Base-by-base conservation (phyloP, 305 asterid species). In the Rubia balearica region DNA sequence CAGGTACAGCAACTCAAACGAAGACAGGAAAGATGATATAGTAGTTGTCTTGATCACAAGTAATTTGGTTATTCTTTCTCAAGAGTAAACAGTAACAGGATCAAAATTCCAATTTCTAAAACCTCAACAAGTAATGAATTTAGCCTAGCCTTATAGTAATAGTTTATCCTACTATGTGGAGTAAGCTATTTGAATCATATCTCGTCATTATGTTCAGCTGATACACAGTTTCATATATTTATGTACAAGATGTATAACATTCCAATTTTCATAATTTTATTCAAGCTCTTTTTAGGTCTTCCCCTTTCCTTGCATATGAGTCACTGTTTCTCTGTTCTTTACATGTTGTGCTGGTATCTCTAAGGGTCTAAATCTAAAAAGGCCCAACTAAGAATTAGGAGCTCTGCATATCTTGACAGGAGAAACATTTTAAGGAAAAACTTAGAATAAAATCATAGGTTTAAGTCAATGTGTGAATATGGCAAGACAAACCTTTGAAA, bases 401-500 rank as follows among this genome's bases (percentile, higher is more conserved):
- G 49, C 51, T 61, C 5, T n/a, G 40, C 49, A 57, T 59, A 56
- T 45, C 56, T 59, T 4, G 51, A 22, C 24, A 42, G 60, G 27
- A 57, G 49, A 66, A 5, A 16, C 16, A 51, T 51, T 46, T 17
- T 51, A n/a, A 5, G 9, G 1, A 51, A 42, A 13, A 5, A 45
- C 45, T 27, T 45, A 16, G 4, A 22, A 36, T 27, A 61, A 71
- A 61, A 11, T 6, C 11, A 30, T 27, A 17, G 22, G 42, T 17
- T 12, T 51, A 45, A 41, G 14, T 51, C 17, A 71, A 33, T 46
- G 41, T 7, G 8, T 10, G 27, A 45, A 61, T 9, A 61, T 19
- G 8, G 49, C 9, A 33, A 24, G 51, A 12, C 22, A 24, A 69
- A 68, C 99, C 95, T 86, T 83, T 53, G 93, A 79, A 77, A 94